Evolutionary conservation across 2,329 filamentous ascomycete species (phyloP).

Genomic region (Calonectria pseudoreteaudii): DNA sequence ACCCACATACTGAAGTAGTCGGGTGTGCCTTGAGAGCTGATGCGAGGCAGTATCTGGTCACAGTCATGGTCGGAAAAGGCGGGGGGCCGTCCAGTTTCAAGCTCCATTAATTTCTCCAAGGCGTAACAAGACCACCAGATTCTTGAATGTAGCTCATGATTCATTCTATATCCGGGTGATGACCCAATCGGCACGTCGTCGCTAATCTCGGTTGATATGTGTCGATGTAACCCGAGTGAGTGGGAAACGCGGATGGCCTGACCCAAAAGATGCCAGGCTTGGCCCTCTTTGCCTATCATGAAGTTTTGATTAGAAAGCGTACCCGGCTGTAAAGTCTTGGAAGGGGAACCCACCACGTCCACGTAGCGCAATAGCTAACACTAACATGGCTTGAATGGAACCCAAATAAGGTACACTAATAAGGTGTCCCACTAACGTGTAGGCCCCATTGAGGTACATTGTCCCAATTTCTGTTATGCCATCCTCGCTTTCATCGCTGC

Average conservation of each 20-base stretch:
- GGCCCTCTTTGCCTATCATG: slow-evolving; percentile 32
- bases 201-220: slow-evolving; percentile 15
- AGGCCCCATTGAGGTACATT: slow-evolving; percentile 31
- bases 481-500: slow-evolving; percentile 31
- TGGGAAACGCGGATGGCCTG: slow-evolving; percentile 32
- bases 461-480: slow-evolving; percentile 25
- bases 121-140: slow-evolving; percentile 39
- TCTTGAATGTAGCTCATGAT: slow-evolving; percentile 28
- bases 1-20: slow-evolving; percentile 35
- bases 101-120: slow-evolving; percentile 35
- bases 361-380: slow-evolving; percentile 33
- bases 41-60: slow-evolving; percentile 23
- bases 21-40: slow-evolving; percentile 5
- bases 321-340: background rate
- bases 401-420: slow-evolving; percentile 34
- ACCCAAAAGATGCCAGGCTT: slow-evolving; percentile 34
- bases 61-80: slow-evolving; percentile 35
- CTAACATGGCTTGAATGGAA: slow-evolving; percentile 32
- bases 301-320: background rate
- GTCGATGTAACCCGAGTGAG: slow-evolving; percentile 32
- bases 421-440: slow-evolving; percentile 31
- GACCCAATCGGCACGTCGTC: slow-evolving; percentile 13
- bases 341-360: slow-evolving; percentile 25
- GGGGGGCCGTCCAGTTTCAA: slow-evolving; percentile 35
- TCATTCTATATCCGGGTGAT: slow-evolving; percentile 12